Evolutionary conservation across 2,329 filamentous ascomycete genomes (phyloP).

Genomic region (Xylaria sp.): DNA sequence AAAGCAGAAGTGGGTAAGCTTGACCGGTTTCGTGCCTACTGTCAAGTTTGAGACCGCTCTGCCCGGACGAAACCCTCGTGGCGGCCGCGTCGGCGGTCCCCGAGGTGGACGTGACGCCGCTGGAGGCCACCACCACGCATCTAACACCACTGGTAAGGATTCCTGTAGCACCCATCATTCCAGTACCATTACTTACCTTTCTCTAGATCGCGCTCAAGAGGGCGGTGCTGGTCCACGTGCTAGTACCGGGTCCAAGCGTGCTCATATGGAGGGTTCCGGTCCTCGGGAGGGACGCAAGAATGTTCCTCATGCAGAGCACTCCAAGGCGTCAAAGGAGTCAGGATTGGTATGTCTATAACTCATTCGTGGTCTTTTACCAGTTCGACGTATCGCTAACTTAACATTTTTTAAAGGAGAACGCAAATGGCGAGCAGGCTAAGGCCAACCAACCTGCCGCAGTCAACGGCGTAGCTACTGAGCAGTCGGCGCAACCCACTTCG

Average conservation of each 20-base stretch:
- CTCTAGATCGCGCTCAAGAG: constrained; percentile 25
- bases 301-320: constrained; percentile 36
- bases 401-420: constrained; percentile 10
- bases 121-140: constrained; percentile 20
- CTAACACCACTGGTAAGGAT: constrained; percentile 22
- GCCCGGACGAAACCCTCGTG: constrained; percentile 49
- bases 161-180: background rate
- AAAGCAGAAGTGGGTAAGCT: constrained; percentile 74
- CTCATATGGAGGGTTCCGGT: constrained; percentile 37
- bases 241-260: constrained; percentile 40
- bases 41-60: constrained; percentile 84
- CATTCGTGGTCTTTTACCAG: background rate
- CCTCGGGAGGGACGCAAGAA: constrained; percentile 45
- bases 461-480: constrained; percentile 18
- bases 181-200: constrained; percentile 14
- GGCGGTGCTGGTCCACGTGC: constrained; percentile 29
- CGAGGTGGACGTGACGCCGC: constrained; percentile 29
- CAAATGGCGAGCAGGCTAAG: constrained; percentile 22
- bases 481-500: constrained; percentile 12
- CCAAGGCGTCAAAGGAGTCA: constrained; percentile 37
- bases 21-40: constrained; percentile 70
- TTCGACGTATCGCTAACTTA: constrained; percentile 9
- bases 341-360: constrained; percentile 16
- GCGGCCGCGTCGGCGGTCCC: constrained; percentile 35
- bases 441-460: constrained; percentile 15